These are phyloP conservation scores for Yarrowia deformans DNA, from an alignment of 805 yeast species.

Conservation along the genomic window DNA sequence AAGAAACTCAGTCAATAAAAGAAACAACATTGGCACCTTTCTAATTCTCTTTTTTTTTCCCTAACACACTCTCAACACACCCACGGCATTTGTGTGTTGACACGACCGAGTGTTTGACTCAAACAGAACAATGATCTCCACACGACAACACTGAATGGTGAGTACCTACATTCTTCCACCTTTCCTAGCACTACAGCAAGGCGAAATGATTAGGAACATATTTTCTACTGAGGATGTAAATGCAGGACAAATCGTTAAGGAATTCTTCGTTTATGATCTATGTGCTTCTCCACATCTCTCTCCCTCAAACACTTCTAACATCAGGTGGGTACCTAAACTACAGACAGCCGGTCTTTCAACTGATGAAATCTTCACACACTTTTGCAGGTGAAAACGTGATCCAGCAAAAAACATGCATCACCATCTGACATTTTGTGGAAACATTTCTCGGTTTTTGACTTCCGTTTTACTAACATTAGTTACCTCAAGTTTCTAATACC, in stretches of 20 bases:
- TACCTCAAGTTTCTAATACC: constrained; percentile 20
- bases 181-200: constrained; percentile 22
- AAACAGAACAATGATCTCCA: constrained; percentile 9
- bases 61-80: too few species aligned
- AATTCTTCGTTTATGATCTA: constrained; percentile 79
- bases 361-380: constrained; percentile 47
- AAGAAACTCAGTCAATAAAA: neutral
- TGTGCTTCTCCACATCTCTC: constrained; percentile 17
- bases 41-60: neutral
- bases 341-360: constrained; percentile 28
- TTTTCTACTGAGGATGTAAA: constrained; percentile 69
- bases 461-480: constrained; percentile 15
- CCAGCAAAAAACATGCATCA: constrained; percentile 95
- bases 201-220: constrained; percentile 35
- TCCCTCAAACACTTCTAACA: constrained; percentile 36
- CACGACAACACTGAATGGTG: constrained; percentile 35
- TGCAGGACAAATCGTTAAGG: constrained; percentile 75
- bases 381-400: constrained; percentile 63
- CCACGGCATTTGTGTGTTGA: neutral
- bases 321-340: constrained; percentile 32
- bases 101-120: neutral
- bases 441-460: constrained; percentile 13
- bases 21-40: neutral
- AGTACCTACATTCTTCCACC: neutral
- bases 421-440: constrained; percentile 73